Evolutionary conservation across 305 asterid genomes (phyloP), one percentile per base, ranked within the genome.

Genomic region (Petunia hybrid): DNA sequence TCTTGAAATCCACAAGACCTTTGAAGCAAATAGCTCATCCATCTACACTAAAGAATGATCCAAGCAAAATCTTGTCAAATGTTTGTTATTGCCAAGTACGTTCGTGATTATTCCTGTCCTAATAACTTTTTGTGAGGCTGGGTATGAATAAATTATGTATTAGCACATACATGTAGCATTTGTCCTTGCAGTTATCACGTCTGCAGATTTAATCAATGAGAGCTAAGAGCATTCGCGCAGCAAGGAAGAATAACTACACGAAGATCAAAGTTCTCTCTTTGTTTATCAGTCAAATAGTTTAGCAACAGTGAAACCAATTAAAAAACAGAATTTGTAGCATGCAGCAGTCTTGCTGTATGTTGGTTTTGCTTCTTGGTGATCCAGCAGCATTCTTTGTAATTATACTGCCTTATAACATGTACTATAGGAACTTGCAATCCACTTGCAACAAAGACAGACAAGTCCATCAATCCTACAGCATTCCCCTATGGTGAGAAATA

Each of bases 391-490:
- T 73, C 46, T 73, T 51, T 51, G 63, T 4, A 22, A 73, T 51
- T 73, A 53, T 73, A 36, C 45, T 73, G 64, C 42, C 64, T 51
- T 51, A 51, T 51, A 71, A 36, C 78, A 73, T 35, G 78, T 73
- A 51, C 13, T 51, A 73, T 51, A 53, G 78, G 22, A 73, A 53
- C 43, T 73, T 51, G 78, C 45, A 53, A 51, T 73, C 78, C 78
- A 51, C 78, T 73, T 51, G 45, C 78, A 73, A 73, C 14, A 73
- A 35, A 73, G 35, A 73, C 45, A 51, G 78, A 36, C 78, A 73
- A 73, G 13, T 51, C 62, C 78, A 73, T 51, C 63, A 73, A 73
- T 59, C 62, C 78, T 35, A 73, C 12, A 73, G 78, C 8, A 73
- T 51, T 36, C 53, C 51, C 78, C 69, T 51, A 51, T 73, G 6